Evolutionary conservation across 805 yeast species (phyloP).

Genomic region (Spathaspora gorwiae): DNA sequence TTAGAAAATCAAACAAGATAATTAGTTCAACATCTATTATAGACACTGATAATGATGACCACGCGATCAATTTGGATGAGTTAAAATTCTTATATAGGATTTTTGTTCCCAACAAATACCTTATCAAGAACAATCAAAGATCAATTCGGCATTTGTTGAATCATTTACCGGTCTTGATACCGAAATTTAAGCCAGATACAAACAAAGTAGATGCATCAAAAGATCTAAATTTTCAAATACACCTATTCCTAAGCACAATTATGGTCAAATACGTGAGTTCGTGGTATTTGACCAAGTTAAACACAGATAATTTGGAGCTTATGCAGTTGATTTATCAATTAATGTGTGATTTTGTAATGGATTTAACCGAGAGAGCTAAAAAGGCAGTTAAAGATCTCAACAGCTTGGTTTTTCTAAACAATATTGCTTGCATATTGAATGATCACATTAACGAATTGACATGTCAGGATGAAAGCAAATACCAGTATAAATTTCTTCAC

Average conservation of each 20-base stretch:
- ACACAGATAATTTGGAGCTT: conserved; percentile 29
- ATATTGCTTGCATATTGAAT: conserved; percentile 18
- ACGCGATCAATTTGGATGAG: conserved; percentile 25
- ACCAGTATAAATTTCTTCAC: conserved; percentile 11
- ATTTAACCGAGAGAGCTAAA: conserved; percentile 17
- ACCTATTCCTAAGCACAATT: conserved; percentile 32
- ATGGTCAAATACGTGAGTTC: conserved; percentile 17
- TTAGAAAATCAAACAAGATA: neutral
- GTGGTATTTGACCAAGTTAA: conserved; percentile 25
- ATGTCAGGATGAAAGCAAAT: conserved; percentile 6
- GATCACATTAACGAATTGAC: conserved; percentile 17
- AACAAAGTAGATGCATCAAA: neutral
- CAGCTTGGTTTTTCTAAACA: conserved; percentile 18
- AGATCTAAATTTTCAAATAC: conserved; percentile 30
- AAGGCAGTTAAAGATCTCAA: conserved; percentile 6
- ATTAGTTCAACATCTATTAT: neutral
- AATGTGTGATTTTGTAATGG: conserved; percentile 21
- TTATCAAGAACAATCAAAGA: conserved; percentile 26
- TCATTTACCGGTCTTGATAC: conserved; percentile 26
- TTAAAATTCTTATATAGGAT: conserved; percentile 28
- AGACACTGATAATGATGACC: conserved; percentile 5
- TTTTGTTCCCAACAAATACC: conserved; percentile 30
- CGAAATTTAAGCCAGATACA: conserved; percentile 10
- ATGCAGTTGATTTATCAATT: conserved; percentile 20
- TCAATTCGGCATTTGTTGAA: conserved; percentile 20